phyloP scores from a whole-genome alignment of 208 protist species.

The Acanthamoeba healyi region DNA sequence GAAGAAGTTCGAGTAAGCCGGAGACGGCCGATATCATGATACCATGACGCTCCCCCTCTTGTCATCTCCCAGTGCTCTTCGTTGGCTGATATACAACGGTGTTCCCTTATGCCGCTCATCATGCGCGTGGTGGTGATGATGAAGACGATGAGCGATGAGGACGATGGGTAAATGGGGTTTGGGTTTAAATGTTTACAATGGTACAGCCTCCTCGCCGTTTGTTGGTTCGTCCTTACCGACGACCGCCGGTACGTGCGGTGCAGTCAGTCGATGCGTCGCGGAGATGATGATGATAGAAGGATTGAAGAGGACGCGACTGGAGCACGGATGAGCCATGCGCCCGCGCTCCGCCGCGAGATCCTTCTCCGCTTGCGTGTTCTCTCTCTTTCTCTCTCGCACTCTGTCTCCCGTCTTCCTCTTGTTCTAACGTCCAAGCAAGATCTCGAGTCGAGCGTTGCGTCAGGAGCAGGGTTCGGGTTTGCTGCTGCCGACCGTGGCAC shows the following conservation, averaged over 20 bases:
- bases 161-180: too few relatives aligned
- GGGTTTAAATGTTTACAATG: neutral
- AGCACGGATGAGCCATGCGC: neutral
- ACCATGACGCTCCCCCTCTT: neutral
- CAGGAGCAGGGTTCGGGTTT: neutral
- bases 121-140: too few relatives aligned
- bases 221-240: neutral
- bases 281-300: neutral
- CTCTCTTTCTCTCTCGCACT: neutral
- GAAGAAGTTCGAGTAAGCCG: constrained; percentile 67
- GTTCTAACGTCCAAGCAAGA: neutral
- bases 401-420: neutral
- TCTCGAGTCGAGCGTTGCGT: neutral
- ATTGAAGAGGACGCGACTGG: neutral
- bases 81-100: neutral
- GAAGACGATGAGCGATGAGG: too few relatives aligned
- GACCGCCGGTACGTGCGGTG: too few relatives aligned
- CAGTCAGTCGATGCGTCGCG: too few relatives aligned
- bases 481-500: neutral
- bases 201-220: neutral
- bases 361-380: neutral
- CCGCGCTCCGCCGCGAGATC: too few relatives aligned
- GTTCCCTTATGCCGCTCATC: too few relatives aligned
- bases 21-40: too few relatives aligned
- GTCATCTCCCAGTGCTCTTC: neutral